phyloP scores from a whole-genome alignment of 2,329 filamentous ascomycete genomes.

The Alternaria ethzedia region DNA sequence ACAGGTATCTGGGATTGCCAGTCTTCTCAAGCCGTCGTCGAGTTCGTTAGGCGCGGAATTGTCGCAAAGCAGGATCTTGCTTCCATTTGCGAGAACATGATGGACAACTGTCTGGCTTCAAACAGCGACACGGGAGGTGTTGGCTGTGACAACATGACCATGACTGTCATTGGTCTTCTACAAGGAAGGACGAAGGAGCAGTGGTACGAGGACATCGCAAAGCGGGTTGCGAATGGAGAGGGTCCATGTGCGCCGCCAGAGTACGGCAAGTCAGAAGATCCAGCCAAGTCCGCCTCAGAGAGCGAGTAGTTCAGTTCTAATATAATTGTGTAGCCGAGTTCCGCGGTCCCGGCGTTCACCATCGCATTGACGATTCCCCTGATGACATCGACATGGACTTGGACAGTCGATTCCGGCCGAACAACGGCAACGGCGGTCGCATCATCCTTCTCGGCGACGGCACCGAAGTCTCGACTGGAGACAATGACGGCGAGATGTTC shows the following conservation, averaged over 20 bases:
- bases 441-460: constrained; percentile 96
- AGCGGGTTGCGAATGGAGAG: constrained; percentile 93
- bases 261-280: constrained; percentile 82
- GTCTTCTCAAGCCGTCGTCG: constrained; percentile 94
- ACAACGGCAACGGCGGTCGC: constrained; percentile 69
- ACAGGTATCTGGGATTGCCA: constrained; percentile 99
- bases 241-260: constrained; percentile 98
- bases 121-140: constrained; percentile 98
- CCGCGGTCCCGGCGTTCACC: constrained; percentile 58
- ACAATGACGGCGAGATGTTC: constrained; percentile 92
- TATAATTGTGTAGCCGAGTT: constrained; percentile 55
- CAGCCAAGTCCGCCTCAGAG: constrained; percentile 43
- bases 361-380: constrained; percentile 57
- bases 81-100: constrained; percentile 99
- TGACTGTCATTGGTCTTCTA: constrained; percentile 87
- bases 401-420: constrained; percentile 71
- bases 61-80: constrained; percentile 94
- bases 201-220: constrained; percentile 96
- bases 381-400: constrained; percentile 75
- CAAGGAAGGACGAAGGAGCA: constrained; percentile 93
- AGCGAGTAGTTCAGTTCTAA: constrained; percentile 47
- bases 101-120: constrained; percentile 98
- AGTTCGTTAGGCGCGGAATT: constrained; percentile 96
- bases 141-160: constrained; percentile 99
- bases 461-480: constrained; percentile 87